Conservation (phyloP, 257 asterid species). For the Fraxinus anomala region DNA sequence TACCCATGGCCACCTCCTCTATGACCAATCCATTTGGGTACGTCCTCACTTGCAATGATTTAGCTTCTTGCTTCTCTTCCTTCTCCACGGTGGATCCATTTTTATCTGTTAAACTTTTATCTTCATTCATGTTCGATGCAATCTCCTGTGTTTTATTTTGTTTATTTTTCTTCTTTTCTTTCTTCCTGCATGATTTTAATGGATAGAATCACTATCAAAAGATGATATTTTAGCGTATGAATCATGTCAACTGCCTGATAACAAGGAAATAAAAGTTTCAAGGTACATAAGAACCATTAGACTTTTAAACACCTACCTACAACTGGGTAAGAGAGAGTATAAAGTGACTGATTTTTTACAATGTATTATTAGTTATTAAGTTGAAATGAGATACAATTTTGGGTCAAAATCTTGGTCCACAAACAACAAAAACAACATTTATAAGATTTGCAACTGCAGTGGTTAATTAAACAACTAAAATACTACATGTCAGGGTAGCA, state of each 20-base stretch:
- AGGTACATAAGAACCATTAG: no score
- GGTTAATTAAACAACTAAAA: neutral
- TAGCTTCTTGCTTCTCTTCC: conserved; percentile 48
- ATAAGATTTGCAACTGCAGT: no score
- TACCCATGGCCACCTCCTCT: conserved; percentile 91
- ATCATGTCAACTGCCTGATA: no score
- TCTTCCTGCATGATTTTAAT: conserved; percentile 40
- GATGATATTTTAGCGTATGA: no score
- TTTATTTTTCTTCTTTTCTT: conserved; percentile 59
- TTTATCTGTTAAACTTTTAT: conserved; percentile 34
- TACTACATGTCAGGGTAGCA: conserved; percentile 3
- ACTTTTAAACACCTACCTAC: no score
- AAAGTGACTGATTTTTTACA: no score
- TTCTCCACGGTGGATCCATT: conserved; percentile 36
- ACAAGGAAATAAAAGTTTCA: no score
- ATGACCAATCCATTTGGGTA: conserved; percentile 81
- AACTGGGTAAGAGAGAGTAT: no score
- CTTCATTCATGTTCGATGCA: conserved; percentile 34
- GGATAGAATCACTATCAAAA: neutral
- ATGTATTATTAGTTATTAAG: neutral
- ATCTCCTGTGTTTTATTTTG: conserved; percentile 55
- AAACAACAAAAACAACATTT: no score
- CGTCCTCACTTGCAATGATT: conserved; percentile 64
- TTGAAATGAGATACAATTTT: conserved; percentile 10
- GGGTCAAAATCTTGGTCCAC: neutral